These are phyloP conservation scores for Sclerotinia nivalis DNA, from an alignment of 2,329 filamentous ascomycete genomes.

Conservation along the genomic window DNA sequence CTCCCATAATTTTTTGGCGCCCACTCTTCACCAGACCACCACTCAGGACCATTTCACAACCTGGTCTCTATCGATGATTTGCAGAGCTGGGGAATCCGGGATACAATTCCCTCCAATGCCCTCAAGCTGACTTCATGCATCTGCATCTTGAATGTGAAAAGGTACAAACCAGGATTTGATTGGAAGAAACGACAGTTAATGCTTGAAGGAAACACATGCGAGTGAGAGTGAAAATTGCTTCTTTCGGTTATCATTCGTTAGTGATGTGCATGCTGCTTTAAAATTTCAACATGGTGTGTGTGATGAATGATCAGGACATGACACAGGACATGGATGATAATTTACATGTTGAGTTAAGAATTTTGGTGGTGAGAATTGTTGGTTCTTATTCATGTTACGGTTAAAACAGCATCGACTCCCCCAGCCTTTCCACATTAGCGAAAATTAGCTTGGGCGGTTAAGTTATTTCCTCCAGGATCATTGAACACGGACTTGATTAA, in stretches of 20 bases:
- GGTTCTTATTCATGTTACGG: neutral
- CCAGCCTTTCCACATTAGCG: slow-evolving; percentile 20
- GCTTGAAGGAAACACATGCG: slow-evolving; percentile 11
- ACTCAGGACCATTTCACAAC: slow-evolving; percentile 4
- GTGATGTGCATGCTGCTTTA: slow-evolving; percentile 15
- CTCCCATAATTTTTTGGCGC: slow-evolving; percentile 19
- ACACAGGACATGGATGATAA: neutral
- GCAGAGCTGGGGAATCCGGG: slow-evolving; percentile 22
- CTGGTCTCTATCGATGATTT: slow-evolving; percentile 15
- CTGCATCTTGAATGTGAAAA: slow-evolving; percentile 14
- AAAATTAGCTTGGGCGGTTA: slow-evolving; percentile 18
- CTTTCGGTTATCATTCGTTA: slow-evolving; percentile 16
- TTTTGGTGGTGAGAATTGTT: neutral
- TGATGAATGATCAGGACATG: neutral
- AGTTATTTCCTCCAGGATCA: neutral
- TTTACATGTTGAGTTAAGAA: too few species aligned
- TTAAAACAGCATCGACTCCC: slow-evolving; percentile 10
- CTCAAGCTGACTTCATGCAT: slow-evolving; percentile 3
- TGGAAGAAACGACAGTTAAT: slow-evolving; percentile 3
- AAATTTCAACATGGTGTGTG: neutral
- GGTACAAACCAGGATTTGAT: neutral
- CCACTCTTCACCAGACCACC: slow-evolving; percentile 12
- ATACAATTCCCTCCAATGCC: slow-evolving; percentile 4
- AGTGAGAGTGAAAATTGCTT: slow-evolving; percentile 7
- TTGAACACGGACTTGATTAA: slow-evolving; percentile 11